These are phyloP conservation scores for Tulasnella calospora DNA, from an alignment of 768 basidiomycete genomes.

Conservation along the genomic window DNA sequence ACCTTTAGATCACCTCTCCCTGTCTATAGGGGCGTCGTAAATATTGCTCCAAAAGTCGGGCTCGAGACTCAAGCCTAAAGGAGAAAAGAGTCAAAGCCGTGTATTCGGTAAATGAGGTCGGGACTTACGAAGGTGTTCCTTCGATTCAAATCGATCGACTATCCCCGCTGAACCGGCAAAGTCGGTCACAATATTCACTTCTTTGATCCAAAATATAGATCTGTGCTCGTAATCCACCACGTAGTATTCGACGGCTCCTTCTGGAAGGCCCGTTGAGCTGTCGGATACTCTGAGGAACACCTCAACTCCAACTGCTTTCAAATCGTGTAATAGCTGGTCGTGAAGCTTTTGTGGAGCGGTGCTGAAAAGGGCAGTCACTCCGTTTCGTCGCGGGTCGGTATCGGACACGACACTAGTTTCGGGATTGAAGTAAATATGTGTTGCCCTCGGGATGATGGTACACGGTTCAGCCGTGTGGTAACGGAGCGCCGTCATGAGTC, in stretches of 20 bases:
- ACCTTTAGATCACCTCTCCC: too few species aligned
- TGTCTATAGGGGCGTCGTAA: too few species aligned
- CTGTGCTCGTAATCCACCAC: not conserved
- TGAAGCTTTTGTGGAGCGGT: not conserved
- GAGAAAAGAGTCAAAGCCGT: not conserved
- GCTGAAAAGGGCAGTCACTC: not conserved
- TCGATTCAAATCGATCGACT: not conserved
- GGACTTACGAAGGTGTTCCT: not conserved
- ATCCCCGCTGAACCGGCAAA: not conserved
- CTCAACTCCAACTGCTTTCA: not conserved
- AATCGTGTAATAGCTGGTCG: not conserved
- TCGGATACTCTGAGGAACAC: not conserved
- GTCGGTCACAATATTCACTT: not conserved
- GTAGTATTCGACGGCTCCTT: not conserved
- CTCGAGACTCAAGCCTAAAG: not conserved
- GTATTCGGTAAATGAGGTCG: too few species aligned
- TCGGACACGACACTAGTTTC: not conserved
- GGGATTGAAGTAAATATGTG: not conserved
- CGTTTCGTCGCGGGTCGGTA: not conserved
- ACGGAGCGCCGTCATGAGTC: not conserved
- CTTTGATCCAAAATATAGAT: not conserved
- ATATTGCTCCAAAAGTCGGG: slow-evolving; percentile 17
- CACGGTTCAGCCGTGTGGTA: not conserved
- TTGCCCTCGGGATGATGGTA: not conserved
- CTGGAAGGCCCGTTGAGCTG: not conserved